Percentiles rank a stretch among this genome's conserved stretches.
Evolutionary conservation across 78 protist species (phyloP).

Genomic region (Dictyostelium capitatum): DNA sequence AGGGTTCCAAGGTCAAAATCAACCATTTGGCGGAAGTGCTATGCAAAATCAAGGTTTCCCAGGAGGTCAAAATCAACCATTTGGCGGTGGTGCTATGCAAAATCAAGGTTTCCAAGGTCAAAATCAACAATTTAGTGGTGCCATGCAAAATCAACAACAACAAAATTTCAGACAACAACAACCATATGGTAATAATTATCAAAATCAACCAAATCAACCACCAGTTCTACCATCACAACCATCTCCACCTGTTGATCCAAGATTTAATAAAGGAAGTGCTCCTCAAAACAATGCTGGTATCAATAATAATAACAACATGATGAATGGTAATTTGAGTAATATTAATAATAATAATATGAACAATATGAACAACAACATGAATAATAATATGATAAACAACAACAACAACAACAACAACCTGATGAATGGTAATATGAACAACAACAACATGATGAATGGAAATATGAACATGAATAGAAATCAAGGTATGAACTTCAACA

Average conservation of each 20-base stretch:
- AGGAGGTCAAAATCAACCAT: background rate
- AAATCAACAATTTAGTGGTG: background rate
- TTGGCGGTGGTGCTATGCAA: background rate
- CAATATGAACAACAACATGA: background rate
- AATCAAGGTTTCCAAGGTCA: background rate
- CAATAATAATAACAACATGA: background rate
- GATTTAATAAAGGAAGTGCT: slow-evolving; percentile 37
- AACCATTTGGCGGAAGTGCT: background rate
- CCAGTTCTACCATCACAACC: no score
- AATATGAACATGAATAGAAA: slow-evolving; percentile 14
- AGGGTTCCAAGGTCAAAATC: background rate
- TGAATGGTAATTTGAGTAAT: background rate
- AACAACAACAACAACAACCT: background rate
- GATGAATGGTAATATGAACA: background rate
- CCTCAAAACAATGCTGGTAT: slow-evolving; percentile 22
- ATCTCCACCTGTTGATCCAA: slow-evolving; percentile 12
- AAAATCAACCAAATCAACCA: no score
- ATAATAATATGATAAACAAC: background rate
- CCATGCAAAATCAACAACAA: background rate
- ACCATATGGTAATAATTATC: no score
- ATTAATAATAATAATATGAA: background rate
- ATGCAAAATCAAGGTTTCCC: background rate
- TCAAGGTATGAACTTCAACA: background rate
- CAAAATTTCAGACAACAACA: background rate
- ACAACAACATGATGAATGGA: background rate